Conservation (phyloP, 1,139 yeast species). For the Hansenula lynferdii region DNA sequence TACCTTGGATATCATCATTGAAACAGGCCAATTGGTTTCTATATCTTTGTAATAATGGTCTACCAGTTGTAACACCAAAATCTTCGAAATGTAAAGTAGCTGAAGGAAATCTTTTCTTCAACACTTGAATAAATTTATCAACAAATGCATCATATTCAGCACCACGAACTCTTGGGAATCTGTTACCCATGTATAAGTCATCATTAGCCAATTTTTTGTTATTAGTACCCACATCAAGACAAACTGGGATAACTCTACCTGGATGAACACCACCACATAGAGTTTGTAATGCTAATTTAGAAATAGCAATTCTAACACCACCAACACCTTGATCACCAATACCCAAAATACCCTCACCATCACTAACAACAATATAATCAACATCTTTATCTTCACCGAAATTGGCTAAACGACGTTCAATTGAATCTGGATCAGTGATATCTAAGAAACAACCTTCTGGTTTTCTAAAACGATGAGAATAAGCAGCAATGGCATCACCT, state of each 20-base stretch:
- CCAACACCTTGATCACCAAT: conserved; percentile 99
- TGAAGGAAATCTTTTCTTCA: conserved; percentile 74
- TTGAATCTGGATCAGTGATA: conserved; percentile 70
- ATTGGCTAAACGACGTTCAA: conserved; percentile 61
- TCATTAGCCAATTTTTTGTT: conserved; percentile 71
- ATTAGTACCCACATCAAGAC: conserved; percentile 89
- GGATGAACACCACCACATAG: conserved; percentile 96
- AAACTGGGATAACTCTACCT: conserved; percentile 85
- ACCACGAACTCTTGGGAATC: conserved; percentile 82
- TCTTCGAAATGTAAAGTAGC: conserved; percentile 96
- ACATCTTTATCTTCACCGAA: conserved; percentile 88
- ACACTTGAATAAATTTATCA: conserved; percentile 67
- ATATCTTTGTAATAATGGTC: conserved; percentile 74
- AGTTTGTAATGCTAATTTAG: conserved; percentile 92
- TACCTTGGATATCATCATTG: conserved; percentile 97
- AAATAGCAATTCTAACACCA: conserved; percentile 87
- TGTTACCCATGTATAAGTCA: conserved; percentile 89
- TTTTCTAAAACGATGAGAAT: conserved; percentile 86
- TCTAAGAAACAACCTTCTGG: conserved; percentile 96
- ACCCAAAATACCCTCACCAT: conserved; percentile 94
- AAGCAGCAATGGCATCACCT: conserved; percentile 94
- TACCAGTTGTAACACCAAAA: conserved; percentile 88
- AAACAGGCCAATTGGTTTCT: conserved; percentile 78
- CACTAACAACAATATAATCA: conserved; percentile 91
- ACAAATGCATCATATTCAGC: conserved; percentile 78